Evolutionary conservation across 495 filamentous ascomycete genomes (phyloP).

Genomic region (Geoglossum glabrum): DNA sequence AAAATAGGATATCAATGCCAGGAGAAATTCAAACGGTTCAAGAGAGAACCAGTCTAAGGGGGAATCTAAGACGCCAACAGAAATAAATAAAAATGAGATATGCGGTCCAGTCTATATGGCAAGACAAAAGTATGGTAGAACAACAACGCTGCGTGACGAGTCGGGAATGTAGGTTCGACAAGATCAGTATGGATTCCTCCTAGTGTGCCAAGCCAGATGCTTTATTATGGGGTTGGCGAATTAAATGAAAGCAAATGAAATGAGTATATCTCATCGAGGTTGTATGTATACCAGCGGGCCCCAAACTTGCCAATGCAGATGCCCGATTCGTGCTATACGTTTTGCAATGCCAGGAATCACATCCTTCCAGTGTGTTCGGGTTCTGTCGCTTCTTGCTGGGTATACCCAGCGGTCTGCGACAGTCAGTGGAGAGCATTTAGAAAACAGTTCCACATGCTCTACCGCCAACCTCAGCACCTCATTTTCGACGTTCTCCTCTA

Average conservation of each 20-base stretch:
- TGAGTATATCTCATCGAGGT: conserved; percentile 1
- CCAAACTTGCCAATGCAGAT: conserved; percentile 82
- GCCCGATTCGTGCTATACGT: conserved; percentile 55
- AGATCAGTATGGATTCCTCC: not conserved
- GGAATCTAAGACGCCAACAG: too few species aligned
- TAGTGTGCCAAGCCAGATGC: not conserved
- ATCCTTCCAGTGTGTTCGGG: not conserved
- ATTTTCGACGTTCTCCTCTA: not conserved
- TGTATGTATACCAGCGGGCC: conserved; percentile 40
- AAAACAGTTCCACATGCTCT: not conserved
- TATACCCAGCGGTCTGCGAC: not conserved
- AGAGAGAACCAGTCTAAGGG: too few species aligned
- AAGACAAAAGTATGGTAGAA: not conserved
- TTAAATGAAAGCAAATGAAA: not conserved
- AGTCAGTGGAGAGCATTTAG: not conserved
- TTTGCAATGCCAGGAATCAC: conserved; percentile 36
- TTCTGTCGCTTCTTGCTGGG: not conserved
- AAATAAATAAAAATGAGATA: too few species aligned
- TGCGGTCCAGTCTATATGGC: too few species aligned
- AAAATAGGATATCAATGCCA: too few species aligned
- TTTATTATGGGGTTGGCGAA: not conserved
- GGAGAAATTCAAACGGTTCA: too few species aligned
- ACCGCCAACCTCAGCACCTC: not conserved
- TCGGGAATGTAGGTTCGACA: not conserved
- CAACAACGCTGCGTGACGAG: not conserved